Evolutionary conservation across 805 yeast species (phyloP).

Genomic region (Candida khao-thaluensis): DNA sequence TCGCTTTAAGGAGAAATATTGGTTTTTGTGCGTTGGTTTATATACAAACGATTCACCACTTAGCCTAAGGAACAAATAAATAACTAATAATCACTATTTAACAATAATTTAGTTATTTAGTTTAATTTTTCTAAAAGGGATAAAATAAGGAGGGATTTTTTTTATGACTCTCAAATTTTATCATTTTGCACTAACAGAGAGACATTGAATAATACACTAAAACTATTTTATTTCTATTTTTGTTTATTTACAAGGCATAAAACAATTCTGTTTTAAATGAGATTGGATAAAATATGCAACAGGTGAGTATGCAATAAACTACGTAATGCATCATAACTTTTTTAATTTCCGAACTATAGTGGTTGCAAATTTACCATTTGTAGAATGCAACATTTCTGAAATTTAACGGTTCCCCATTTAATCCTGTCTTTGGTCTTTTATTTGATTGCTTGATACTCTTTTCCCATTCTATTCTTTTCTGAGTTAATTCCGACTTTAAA

Average conservation of each 20-base stretch:
- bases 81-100: neutral
- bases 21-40: no score
- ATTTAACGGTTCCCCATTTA: constrained; percentile 45
- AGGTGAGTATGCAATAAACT: neutral
- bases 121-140: constrained; percentile 3
- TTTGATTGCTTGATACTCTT: constrained; percentile 44
- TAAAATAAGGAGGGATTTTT: constrained; percentile 9
- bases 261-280: neutral
- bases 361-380: constrained; percentile 31
- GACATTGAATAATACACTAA: constrained; percentile 7
- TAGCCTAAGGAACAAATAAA: neutral
- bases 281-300: neutral
- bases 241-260: constrained; percentile 9
- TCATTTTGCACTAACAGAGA: constrained; percentile 9
- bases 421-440: constrained; percentile 53
- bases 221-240: neutral
- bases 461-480: constrained; percentile 60
- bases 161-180: constrained; percentile 9
- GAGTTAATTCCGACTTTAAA: constrained; percentile 65
- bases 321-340: neutral
- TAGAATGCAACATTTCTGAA: constrained; percentile 41
- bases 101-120: neutral
- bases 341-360: neutral
- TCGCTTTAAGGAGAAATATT: no score
- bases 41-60: neutral